These are phyloP conservation scores for Solanum chiquidenum DNA, from an alignment of 257 asterid species.

Conservation along the genomic window DNA sequence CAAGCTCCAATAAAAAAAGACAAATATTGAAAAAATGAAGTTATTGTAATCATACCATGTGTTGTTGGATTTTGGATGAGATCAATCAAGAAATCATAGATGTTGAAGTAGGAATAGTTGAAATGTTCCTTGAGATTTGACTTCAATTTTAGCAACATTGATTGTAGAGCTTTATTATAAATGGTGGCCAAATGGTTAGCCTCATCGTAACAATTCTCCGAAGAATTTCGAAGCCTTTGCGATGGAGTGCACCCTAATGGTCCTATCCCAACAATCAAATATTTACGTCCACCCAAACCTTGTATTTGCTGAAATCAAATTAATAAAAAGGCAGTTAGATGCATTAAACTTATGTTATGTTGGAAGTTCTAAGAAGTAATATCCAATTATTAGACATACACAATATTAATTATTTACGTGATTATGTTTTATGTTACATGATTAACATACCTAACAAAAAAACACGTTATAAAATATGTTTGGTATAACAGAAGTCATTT, in stretches of 20 bases:
- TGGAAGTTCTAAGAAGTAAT: rapidly evolving
- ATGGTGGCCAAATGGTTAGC: constrained; percentile 35
- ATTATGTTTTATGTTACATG: neutral
- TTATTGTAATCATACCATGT: constrained; percentile 29
- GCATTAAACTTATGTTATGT: neutral
- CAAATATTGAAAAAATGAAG: neutral
- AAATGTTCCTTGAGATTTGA: constrained; percentile 27
- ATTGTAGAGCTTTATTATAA: constrained; percentile 33
- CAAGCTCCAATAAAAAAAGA: too few species aligned
- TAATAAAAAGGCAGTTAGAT: neutral
- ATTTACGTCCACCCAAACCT: constrained; percentile 50
- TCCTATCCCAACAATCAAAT: constrained; percentile 34
- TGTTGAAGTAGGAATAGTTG: constrained; percentile 43
- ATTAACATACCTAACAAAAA: neutral
- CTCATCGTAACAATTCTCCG: constrained; percentile 30
- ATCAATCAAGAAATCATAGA: constrained; percentile 21
- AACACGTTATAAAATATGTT: neutral
- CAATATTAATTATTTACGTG: neutral
- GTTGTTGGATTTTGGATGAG: constrained; percentile 34
- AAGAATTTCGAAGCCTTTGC: constrained; percentile 18
- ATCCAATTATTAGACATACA: neutral
- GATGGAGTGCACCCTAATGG: constrained; percentile 59
- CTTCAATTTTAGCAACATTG: constrained; percentile 39
- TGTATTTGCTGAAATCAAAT: constrained; percentile 24
- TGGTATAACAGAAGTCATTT: neutral